Base-by-base conservation (phyloP, 179 eudicot genomes). In the Dionaea muscipula region DNA sequence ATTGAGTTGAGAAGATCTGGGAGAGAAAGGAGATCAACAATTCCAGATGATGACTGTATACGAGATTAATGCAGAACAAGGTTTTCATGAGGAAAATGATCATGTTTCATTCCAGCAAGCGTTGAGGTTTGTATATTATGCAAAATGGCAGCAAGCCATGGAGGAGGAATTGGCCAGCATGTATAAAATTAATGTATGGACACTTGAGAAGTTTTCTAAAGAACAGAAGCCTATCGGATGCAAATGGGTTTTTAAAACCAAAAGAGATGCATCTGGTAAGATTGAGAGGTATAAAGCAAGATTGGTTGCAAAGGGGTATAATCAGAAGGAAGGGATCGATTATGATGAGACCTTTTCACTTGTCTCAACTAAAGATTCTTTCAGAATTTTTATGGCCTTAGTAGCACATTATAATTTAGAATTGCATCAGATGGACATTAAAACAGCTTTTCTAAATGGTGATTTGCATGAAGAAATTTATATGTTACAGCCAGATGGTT, bases 371-470 rank as follows among this genome's bases (percentile, higher is more conserved):
- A 52, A 52, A n/a, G 56, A 27, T 17, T 52, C 21, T 0, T 33
- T n/a, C 4, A 17, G 41, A 21, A 17, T 27, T 8, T 27, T 50
- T 26, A 50, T 50, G 35, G 53, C 33, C 11, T 26, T 50, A 24
- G 53, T 50, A 21, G 31, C 33, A 7, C 53, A 25, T 25, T 49
- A 18, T 49, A 17, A 24, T 25, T 26, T 50, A 23, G 35, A 50
- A 26, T 50, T 52, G 31, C 24, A 31, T 45, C 25, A 46, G 28
- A 58, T 58, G 62, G 62, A 58, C 47, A 20, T 47, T 21, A 45
- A 58, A 55, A 55, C 28, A 1, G 33, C 26, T 24, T 38, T 59
- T 36, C 21, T 59, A 0, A 59, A 47, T 47, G 55, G 33, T 7
- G 23, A 24, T 59, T 38, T 35, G 0, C 19, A 54, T 19, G 43